Conservation (phyloP, 345 rosid genomes). For the Populus simonii region DNA sequence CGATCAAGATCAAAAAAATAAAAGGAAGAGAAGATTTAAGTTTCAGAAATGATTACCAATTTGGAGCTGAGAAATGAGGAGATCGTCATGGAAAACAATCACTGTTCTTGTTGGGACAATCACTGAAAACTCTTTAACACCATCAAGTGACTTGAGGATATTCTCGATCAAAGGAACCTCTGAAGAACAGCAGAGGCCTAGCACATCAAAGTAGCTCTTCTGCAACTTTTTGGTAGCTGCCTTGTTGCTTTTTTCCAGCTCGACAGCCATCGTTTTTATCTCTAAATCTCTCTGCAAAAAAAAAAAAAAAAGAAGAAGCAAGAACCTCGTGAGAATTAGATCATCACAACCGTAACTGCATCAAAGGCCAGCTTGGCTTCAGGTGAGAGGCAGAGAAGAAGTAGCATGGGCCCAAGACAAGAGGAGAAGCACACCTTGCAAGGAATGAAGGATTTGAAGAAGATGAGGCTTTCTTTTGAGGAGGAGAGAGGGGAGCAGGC, state of each 20-base stretch:
- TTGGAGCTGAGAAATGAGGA: slow-evolving; percentile 59
- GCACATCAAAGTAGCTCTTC: slow-evolving; percentile 82
- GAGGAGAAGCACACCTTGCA: too few relatives aligned
- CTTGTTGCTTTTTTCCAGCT: not conserved
- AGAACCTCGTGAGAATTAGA: not conserved
- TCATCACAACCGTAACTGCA: too few relatives aligned
- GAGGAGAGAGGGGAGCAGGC: too few relatives aligned
- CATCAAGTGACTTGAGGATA: slow-evolving; percentile 54
- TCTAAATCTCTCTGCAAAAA: not conserved
- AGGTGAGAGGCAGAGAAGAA: too few relatives aligned
- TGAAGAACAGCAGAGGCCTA: slow-evolving; percentile 87
- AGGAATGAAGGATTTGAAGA: too few relatives aligned
- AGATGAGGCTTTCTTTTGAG: too few relatives aligned
- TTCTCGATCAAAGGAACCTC: slow-evolving; percentile 76
- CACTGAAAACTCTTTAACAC: slow-evolving; percentile 62
- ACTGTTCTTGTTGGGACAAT: slow-evolving; percentile 79
- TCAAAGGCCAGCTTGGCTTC: too few relatives aligned
- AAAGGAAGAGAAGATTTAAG: not conserved
- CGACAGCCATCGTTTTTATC: not conserved
- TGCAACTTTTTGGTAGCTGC: slow-evolving; percentile 30
- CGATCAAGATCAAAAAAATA: not conserved
- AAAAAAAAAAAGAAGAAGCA: not conserved
- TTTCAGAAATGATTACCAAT: slow-evolving; percentile 46
- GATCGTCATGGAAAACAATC: slow-evolving; percentile 78
- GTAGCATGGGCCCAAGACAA: too few relatives aligned